These are phyloP conservation scores for Annulohypoxylon moriforme DNA, from an alignment of 495 filamentous ascomycete genomes.

Conservation along the genomic window DNA sequence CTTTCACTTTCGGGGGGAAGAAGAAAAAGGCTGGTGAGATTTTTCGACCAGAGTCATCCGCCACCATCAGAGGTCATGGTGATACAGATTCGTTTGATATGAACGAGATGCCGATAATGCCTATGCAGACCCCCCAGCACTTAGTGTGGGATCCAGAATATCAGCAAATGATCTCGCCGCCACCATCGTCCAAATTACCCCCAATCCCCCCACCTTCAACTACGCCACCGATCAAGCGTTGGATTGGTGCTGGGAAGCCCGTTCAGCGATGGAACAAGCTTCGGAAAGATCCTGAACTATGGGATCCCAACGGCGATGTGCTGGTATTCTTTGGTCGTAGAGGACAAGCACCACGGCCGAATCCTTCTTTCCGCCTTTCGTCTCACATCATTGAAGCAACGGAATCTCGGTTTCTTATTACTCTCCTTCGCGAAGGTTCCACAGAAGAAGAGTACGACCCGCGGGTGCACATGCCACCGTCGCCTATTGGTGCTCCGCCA, in stretches of 20 bases:
- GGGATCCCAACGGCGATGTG: constrained; percentile 71
- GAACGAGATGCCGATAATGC: constrained; percentile 38
- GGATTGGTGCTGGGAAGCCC: constrained; percentile 59
- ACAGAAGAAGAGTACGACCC: constrained; percentile 53
- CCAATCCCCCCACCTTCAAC: constrained; percentile 45
- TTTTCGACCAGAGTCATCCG: constrained; percentile 51
- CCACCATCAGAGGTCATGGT: constrained; percentile 49
- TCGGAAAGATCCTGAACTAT: constrained; percentile 70
- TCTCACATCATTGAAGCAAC: constrained; percentile 67
- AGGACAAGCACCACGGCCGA: constrained; percentile 55
- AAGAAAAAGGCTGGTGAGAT: constrained; percentile 53
- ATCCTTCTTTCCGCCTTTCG: constrained; percentile 67
- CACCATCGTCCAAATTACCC: constrained; percentile 52
- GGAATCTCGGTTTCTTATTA: constrained; percentile 64
- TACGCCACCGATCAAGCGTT: constrained; percentile 59
- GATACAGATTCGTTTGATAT: constrained; percentile 46
- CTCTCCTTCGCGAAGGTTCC: constrained; percentile 64
- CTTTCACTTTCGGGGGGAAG: constrained; percentile 58
- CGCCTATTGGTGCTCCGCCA: constrained; percentile 56
- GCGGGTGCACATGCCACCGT: constrained; percentile 55
- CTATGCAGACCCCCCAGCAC: constrained; percentile 21
- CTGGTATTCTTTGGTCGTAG: constrained; percentile 65
- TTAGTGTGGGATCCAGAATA: constrained; percentile 48
- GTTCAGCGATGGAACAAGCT: constrained; percentile 66
- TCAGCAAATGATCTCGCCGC: constrained; percentile 46